Evolutionary conservation across 2,329 filamentous ascomycete genomes (phyloP).

Genomic region (Hymenoscyphus scutula): DNA sequence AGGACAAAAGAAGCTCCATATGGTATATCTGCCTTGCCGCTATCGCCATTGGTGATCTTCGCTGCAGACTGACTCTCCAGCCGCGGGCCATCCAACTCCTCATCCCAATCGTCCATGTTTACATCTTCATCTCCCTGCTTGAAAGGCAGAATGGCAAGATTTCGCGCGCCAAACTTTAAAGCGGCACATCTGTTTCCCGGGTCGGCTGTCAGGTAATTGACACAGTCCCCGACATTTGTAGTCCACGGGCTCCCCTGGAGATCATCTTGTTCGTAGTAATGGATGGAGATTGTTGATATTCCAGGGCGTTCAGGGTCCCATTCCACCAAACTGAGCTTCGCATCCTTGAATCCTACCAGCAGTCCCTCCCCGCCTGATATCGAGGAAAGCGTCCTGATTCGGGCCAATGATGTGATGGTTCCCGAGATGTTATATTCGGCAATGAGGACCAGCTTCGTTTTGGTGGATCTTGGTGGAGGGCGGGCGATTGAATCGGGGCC

Average conservation of each 20-base stretch:
- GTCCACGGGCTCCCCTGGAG: slow-evolving; percentile 80
- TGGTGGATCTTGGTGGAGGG: slow-evolving; percentile 61
- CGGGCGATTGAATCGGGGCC: slow-evolving; percentile 60
- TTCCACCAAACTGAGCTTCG: slow-evolving; percentile 88
- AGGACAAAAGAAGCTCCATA: slow-evolving; percentile 93
- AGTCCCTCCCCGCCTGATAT: slow-evolving; percentile 81
- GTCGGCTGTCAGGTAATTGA: slow-evolving; percentile 82
- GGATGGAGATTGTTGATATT: slow-evolving; percentile 87
- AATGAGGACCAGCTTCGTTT: slow-evolving; percentile 78
- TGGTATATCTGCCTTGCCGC: slow-evolving; percentile 53
- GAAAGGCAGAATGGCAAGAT: slow-evolving; percentile 91
- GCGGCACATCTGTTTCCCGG: slow-evolving; percentile 91
- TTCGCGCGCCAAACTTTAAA: slow-evolving; percentile 85
- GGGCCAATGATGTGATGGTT: slow-evolving; percentile 77
- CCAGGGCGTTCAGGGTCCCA: slow-evolving; percentile 82
- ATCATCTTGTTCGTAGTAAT: slow-evolving; percentile 97
- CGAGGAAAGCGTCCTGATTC: slow-evolving; percentile 69
- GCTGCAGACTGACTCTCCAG: slow-evolving; percentile 46
- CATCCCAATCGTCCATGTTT: slow-evolving; percentile 88
- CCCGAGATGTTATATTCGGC: slow-evolving; percentile 82
- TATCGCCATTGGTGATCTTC: slow-evolving; percentile 31
- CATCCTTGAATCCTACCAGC: slow-evolving; percentile 81
- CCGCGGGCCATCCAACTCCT: slow-evolving; percentile 70
- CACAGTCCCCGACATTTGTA: slow-evolving; percentile 68
- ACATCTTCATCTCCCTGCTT: slow-evolving; percentile 82